These are phyloP conservation scores for Polyporus tsugae DNA, from an alignment of 1,284 basidiomycete genomes.

Conservation along the genomic window DNA sequence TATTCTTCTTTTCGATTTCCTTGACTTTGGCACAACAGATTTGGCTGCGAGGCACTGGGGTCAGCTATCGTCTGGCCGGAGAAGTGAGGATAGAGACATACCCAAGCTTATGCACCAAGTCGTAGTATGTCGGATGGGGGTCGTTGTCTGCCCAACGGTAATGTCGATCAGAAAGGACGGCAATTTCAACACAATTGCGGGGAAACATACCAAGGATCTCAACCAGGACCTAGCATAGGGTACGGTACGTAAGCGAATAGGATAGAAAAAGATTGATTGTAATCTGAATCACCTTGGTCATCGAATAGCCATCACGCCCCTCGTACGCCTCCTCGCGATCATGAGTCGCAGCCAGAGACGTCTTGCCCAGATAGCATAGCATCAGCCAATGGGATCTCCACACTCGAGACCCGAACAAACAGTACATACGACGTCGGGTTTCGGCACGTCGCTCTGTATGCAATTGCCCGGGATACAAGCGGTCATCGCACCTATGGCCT, in stretches of 20 bases:
- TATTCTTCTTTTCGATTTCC: constrained; percentile 11
- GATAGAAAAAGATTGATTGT: too few species aligned
- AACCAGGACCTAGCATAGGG: constrained; percentile 14
- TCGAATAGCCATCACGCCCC: constrained; percentile 12
- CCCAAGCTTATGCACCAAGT: constrained; percentile 18
- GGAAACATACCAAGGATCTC: constrained; percentile 19
- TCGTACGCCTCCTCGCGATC: constrained; percentile 22
- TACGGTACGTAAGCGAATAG: background rate
- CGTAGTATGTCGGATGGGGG: constrained; percentile 15
- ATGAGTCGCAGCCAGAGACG: constrained; percentile 21
- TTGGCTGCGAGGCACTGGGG: background rate
- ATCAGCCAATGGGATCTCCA: background rate
- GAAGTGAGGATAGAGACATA: constrained; percentile 2
- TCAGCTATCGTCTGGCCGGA: background rate
- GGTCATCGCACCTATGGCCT: background rate
- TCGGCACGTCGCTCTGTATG: background rate
- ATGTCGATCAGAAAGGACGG: background rate
- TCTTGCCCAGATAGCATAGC: background rate
- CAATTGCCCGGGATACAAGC: background rate
- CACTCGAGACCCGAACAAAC: background rate
- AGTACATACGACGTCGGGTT: background rate
- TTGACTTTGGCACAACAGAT: constrained; percentile 3
- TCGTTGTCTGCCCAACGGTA: constrained; percentile 17
- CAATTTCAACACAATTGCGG: background rate
- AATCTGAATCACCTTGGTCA: constrained; percentile 20